Percentiles rank a stretch among this genome's conserved stretches.
phyloP scores from a whole-genome alignment of 768 basidiomycete genomes.

The Lactifluus subvellereus region DNA sequence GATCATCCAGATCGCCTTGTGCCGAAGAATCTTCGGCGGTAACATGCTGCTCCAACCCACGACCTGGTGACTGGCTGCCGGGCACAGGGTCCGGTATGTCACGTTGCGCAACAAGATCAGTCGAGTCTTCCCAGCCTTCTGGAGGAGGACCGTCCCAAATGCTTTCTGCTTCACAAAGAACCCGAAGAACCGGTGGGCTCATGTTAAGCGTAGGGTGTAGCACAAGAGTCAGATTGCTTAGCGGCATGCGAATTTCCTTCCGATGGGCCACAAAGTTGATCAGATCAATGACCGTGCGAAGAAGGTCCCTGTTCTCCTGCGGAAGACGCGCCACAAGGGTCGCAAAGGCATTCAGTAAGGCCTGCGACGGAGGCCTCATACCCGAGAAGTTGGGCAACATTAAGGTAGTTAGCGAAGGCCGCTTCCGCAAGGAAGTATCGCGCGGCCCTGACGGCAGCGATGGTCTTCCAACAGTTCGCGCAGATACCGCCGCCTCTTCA shows the following conservation, averaged over 20 bases:
- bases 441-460: constrained; percentile 18
- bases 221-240: constrained; percentile 82
- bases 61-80: not conserved
- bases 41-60: constrained; percentile 4
- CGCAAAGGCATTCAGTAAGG: constrained; percentile 52
- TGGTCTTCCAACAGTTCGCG: constrained; percentile 14
- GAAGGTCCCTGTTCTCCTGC: constrained; percentile 74
- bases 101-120: not conserved
- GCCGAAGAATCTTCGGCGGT: not conserved
- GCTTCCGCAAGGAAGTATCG: constrained; percentile 52
- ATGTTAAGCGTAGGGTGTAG: constrained; percentile 84
- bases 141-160: constrained; percentile 49
- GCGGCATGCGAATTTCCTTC: constrained; percentile 84
- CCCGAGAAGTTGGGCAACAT: constrained; percentile 64
- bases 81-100: constrained; percentile 1
- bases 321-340: constrained; percentile 66
- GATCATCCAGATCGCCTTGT: constrained; percentile 4
- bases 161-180: constrained; percentile 62
- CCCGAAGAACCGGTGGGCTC: constrained; percentile 64
- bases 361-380: constrained; percentile 54
- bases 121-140: constrained; percentile 21
- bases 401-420: constrained; percentile 74
- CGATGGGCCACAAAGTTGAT: constrained; percentile 68
- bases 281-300: constrained; percentile 74
- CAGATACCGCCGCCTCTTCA: constrained; percentile 11